phyloP scores from a whole-genome alignment of 352 stramenopile genomes.

The Thraustochytrium sp. region DNA sequence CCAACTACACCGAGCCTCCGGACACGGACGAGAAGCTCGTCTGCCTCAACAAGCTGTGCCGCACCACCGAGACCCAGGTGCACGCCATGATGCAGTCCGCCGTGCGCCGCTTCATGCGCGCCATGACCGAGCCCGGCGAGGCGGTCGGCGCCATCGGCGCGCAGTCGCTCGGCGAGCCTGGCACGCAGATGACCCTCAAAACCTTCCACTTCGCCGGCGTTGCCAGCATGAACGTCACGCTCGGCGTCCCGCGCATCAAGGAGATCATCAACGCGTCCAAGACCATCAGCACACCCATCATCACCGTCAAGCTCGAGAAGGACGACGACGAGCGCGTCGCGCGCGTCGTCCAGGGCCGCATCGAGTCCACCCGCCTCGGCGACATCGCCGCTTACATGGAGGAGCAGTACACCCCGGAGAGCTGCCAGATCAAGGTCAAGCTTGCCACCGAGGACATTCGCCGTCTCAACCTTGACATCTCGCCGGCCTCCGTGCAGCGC shows the following conservation, averaged over 20 bases:
- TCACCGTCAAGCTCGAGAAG: conserved; percentile 83
- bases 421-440: conserved; percentile 93
- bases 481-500: background rate
- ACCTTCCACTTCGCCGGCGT: conserved; percentile 99
- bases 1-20: background rate
- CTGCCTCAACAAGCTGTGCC: conserved; percentile 29
- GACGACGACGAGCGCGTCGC: conserved; percentile 87
- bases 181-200: conserved; percentile 92
- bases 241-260: conserved; percentile 97
- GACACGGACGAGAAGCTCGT: conserved; percentile 1
- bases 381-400: conserved; percentile 91
- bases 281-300: conserved; percentile 98
- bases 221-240: conserved; percentile 99
- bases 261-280: conserved; percentile 91
- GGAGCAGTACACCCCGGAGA: conserved; percentile 87
- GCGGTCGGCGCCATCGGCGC: conserved; percentile 92
- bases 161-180: conserved; percentile 92
- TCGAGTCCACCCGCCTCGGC: conserved; percentile 97
- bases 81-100: background rate
- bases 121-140: conserved; percentile 82
- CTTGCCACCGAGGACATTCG: conserved; percentile 93
- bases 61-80: conserved; percentile 16
- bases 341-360: conserved; percentile 94
- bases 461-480: conserved; percentile 74
- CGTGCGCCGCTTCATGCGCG: conserved; percentile 24